Percentiles rank a stretch among this genome's conserved stretches.
These are phyloP conservation scores for Pyronema domesticum DNA, from an alignment of 495 filamentous ascomycete genomes.

Conservation along the genomic window DNA sequence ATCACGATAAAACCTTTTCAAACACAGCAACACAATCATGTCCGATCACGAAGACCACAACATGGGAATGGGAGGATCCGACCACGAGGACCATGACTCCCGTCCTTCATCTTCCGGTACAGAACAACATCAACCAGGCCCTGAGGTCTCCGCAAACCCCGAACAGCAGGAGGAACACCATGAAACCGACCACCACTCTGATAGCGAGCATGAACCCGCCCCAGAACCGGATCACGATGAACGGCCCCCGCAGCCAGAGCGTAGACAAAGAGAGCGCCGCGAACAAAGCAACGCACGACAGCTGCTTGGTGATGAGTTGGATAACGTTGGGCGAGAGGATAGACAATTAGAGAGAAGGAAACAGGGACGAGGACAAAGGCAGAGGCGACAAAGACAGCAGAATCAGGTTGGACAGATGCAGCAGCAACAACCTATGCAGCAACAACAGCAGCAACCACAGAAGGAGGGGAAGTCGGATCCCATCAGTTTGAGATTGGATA, in stretches of 20 bases:
- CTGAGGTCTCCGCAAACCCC: not conserved
- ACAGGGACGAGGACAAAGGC: not conserved
- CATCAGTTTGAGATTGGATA: conserved; percentile 56
- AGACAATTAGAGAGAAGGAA: not conserved
- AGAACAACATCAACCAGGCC: not conserved
- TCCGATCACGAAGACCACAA: not conserved
- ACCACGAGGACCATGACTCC: not conserved
- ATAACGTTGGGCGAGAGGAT: not conserved
- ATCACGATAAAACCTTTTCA: not conserved
- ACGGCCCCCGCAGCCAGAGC: not conserved
- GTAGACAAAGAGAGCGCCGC: not conserved
- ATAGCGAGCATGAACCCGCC: not conserved
- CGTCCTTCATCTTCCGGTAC: not conserved
- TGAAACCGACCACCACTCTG: not conserved
- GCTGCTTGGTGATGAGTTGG: not conserved
- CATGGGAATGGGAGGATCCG: not conserved
- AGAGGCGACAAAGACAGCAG: not conserved
- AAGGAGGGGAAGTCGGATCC: conserved; percentile 40
- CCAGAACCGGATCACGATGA: not conserved
- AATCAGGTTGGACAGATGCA: not conserved
- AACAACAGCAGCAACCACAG: not conserved
- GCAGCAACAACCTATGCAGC: not conserved
- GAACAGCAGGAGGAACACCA: not conserved
- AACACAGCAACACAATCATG: not conserved
- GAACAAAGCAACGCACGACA: not conserved